Conservation (phyloP, 208 protist genomes). For the Acanthamoeba culbertsoni region DNA sequence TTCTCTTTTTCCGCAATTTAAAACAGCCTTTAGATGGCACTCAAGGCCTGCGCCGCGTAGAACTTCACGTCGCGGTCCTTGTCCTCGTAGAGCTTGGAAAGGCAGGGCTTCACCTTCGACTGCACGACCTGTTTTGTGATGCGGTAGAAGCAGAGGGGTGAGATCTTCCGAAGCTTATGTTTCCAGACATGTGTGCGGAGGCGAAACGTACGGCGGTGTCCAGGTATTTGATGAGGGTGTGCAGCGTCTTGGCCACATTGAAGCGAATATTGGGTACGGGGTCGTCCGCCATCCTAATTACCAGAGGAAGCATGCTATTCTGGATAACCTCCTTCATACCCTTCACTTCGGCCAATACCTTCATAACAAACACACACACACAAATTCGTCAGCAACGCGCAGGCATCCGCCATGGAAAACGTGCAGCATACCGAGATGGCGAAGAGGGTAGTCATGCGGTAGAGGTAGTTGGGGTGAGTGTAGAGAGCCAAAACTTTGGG, state of each 20-base stretch:
- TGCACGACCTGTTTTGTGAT: conserved; percentile 43
- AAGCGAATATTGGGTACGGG: conserved; percentile 89
- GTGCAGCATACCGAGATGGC: conserved; percentile 74
- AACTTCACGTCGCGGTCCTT: conserved; percentile 86
- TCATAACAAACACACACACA: not conserved
- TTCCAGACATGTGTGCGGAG: not conserved
- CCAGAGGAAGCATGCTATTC: conserved; percentile 78
- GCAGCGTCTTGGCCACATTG: conserved; percentile 86
- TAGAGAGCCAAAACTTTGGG: conserved; percentile 82
- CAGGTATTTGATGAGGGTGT: conserved; percentile 68
- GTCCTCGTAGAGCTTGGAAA: conserved; percentile 76
- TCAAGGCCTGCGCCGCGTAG: conserved; percentile 80
- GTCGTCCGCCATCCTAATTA: conserved; percentile 81
- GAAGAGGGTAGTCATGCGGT: conserved; percentile 89
- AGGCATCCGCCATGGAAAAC: not conserved
- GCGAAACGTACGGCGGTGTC: not conserved
- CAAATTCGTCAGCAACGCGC: not conserved
- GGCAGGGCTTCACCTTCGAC: conserved; percentile 75
- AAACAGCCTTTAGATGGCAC: conserved; percentile 55
- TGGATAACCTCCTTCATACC: conserved; percentile 69
- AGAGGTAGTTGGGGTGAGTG: conserved; percentile 87
- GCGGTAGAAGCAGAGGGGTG: not conserved
- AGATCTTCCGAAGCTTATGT: too few species aligned
- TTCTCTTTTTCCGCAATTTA: not conserved
- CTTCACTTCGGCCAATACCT: conserved; percentile 53